Base-by-base conservation (phyloP, 345 rosid genomes). In the Stellera chamaejasme region DNA sequence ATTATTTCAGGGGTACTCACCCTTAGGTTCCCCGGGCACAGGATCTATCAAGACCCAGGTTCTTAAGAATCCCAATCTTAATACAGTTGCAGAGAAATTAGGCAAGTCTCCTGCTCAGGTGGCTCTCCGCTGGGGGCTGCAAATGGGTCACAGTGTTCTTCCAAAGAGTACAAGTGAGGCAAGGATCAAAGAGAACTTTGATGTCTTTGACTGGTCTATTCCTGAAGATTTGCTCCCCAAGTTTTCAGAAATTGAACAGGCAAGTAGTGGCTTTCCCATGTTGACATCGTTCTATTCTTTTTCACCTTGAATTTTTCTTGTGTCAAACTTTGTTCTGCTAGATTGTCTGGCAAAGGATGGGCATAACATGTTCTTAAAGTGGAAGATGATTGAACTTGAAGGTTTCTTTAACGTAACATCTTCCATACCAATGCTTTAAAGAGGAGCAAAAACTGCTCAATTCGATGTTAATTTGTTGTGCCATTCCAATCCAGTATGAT, bases 41-140 rank as follows among this genome's bases (percentile, higher is more conserved):
- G 70, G 53, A 51, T 66, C 62, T 50, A 23, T 50, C 41, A 65
- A 68, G 65, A 54, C 44, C 13, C 55, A 77, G 54, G 85, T 84
- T 56, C 75, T 81, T 7, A 68, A 81, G 69, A 48, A 84, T 54
- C 69, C 71, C 0, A 25, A 73, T 48, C 66, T 81, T 0, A 16
- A 44, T 0, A 68, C 42, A 70, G 81, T 73, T 61, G 87, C 83
- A 10, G 74, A 81, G 61, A 69, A 79, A 62, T 67, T 75, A 27
- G 74, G 87, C 43, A 81, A 52, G 61, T 59, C 75, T 42, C 70
- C 81, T 1, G 87, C 91, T 39, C 80, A 84, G 71, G 82, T 81
- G 14, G 81, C 83, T 50, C 71, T 79, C 0, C 85, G 82, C 0
- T 84, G 91, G 91, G 91, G 82, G 16, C 67, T 81, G n/a, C 85